Base-by-base conservation (phyloP, 192 early-diverging fungal genomes). In the Gonapodya sp. region DNA sequence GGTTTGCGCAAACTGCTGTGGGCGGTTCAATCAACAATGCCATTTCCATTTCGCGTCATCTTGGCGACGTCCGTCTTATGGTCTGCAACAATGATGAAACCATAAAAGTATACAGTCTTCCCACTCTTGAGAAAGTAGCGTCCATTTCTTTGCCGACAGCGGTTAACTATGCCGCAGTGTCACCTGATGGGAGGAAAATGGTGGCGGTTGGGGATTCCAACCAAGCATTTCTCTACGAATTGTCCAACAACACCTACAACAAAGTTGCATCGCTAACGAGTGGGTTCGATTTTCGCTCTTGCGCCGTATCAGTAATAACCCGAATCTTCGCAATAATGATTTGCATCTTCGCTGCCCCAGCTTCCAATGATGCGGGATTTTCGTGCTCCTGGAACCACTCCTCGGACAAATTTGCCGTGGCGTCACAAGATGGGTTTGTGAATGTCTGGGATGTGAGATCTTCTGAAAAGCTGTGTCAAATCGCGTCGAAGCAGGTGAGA, bases 51-150 rank as follows among this genome's bases (percentile, higher is more conserved):
- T 88, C 91, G 0, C 80, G 88, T 30, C 86, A 91, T 36, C 81
- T 83, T 32, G 89, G 82, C 31, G 79, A 89, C 31, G 92, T 92
- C 0, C 92, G 94, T 1, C 86, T 98, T 1, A 81, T 97, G 81
- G 93, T 96, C 32, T 94, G 95, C 86, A 97, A 96, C 86, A 98
- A 98, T 82, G 97, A 98, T 84, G 89, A 94, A 73, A 94, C 94
- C 0, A 95, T 98, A 83, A 96, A 95, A 82, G 91, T 98, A 1
- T 93, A 93, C 84, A 89, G 93, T 0, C 85, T 97, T 34, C 97
- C 97, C 0, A 89, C 87, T 73, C 86, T 98, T 73, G 88, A 92
- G 36, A 87, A 91, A 32, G 81, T 96, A 33, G 89, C 92, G 0
- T 94, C 86, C 24, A 89, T 98, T n/a, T 85, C 89, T 30, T 89